These are phyloP conservation scores for Coniophora puteana DNA, from an alignment of 1,284 basidiomycete species.

Conservation along the genomic window DNA sequence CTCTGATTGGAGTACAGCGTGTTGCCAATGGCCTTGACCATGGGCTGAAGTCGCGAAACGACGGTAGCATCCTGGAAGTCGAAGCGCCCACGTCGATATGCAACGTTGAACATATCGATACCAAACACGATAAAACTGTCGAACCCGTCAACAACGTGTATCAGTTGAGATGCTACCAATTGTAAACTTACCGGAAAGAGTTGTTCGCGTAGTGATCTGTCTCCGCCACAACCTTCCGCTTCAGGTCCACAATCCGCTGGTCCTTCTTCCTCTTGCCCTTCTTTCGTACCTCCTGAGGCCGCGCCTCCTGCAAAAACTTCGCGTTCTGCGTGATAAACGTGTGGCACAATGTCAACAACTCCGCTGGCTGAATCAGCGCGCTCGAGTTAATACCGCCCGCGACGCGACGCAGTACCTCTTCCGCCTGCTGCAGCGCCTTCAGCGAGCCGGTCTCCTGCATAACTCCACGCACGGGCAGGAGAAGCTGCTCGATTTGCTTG, in stretches of 20 bases:
- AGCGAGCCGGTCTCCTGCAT: conserved; percentile 84
- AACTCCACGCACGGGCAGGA: conserved; percentile 81
- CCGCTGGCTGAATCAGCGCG: conserved; percentile 62
- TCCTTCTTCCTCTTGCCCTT: conserved; percentile 41
- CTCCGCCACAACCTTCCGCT: conserved; percentile 56
- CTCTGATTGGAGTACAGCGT: conserved; percentile 86
- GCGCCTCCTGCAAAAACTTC: conserved; percentile 65
- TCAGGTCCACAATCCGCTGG: conserved; percentile 75
- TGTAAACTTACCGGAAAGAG: conserved; percentile 67
- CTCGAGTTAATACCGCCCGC: conserved; percentile 87
- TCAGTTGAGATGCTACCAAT: background rate
- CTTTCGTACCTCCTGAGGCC: conserved; percentile 28
- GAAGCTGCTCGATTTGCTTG: conserved; percentile 69
- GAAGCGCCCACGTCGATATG: conserved; percentile 83
- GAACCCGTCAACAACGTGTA: conserved; percentile 13
- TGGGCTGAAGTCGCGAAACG: conserved; percentile 79
- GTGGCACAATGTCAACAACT: conserved; percentile 83
- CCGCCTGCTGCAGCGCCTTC: conserved; percentile 83
- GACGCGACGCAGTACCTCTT: conserved; percentile 85
- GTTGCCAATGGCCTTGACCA: conserved; percentile 89
- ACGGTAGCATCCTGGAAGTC: conserved; percentile 75
- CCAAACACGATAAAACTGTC: conserved; percentile 90
- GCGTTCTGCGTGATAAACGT: conserved; percentile 91
- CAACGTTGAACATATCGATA: conserved; percentile 88
- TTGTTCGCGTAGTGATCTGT: conserved; percentile 80